phyloP scores from a whole-genome alignment of 768 basidiomycete genomes.

The Suillus lakei region DNA sequence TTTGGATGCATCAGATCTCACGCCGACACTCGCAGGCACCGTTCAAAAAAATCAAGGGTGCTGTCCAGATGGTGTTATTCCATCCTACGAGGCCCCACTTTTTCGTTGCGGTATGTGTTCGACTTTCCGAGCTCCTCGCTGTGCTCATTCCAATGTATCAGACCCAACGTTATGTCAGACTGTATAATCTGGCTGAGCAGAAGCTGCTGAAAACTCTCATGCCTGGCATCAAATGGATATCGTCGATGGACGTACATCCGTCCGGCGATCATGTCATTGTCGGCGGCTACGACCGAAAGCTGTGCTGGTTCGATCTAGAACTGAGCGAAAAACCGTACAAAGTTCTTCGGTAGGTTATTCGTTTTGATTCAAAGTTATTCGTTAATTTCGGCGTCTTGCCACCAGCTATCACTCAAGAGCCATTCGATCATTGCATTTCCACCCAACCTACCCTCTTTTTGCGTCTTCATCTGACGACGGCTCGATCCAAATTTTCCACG shows the following conservation, averaged over 20 bases:
- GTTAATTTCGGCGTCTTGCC: conserved; percentile 16
- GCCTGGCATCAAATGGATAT: conserved; percentile 98
- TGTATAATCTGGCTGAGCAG: conserved; percentile 95
- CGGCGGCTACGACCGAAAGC: conserved; percentile 95
- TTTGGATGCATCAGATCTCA: conserved; percentile 96
- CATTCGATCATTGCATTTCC: conserved; percentile 91
- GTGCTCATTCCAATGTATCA: conserved; percentile 36
- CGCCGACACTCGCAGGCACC: conserved; percentile 96
- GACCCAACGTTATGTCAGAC: conserved; percentile 95
- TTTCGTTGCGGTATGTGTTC: conserved; percentile 86
- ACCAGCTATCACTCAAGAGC: conserved; percentile 91
- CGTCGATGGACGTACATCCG: conserved; percentile 95
- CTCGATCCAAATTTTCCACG: conserved; percentile 95
- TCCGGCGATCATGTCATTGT: conserved; percentile 96
- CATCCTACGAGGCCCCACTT: conserved; percentile 95
- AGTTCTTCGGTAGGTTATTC: conserved; percentile 70
- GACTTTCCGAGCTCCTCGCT: conserved; percentile 15
- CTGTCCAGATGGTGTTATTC: conserved; percentile 90
- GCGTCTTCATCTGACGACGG: conserved; percentile 98
- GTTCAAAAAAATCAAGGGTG: conserved; percentile 93
- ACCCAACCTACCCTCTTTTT: conserved; percentile 93
- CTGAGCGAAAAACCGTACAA: conserved; percentile 97
- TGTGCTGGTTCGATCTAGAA: conserved; percentile 99
- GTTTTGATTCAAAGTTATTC: conserved; percentile 4
- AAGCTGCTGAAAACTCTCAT: conserved; percentile 90